These are phyloP conservation scores for Nakaseomyces nivariensis DNA, from an alignment of 1,139 yeast species.

Conservation along the genomic window DNA sequence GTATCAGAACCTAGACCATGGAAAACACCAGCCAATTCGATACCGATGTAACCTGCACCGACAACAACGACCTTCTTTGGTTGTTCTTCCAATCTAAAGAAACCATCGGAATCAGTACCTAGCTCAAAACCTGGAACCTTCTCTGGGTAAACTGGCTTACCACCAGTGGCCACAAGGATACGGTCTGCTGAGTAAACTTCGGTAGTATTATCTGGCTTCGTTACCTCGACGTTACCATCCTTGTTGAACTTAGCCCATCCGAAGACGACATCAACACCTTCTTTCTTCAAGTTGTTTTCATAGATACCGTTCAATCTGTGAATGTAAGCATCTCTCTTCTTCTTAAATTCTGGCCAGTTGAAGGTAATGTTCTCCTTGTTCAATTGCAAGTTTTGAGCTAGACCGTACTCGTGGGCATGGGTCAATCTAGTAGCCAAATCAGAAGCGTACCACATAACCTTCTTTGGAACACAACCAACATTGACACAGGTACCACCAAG, in stretches of 20 bases:
- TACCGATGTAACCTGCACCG: constrained; percentile 97
- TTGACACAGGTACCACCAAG: constrained; percentile 99
- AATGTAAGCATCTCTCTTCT: constrained; percentile 85
- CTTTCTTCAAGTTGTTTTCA: constrained; percentile 74
- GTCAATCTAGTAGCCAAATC: constrained; percentile 69
- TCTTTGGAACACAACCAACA: constrained; percentile 98
- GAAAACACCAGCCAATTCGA: constrained; percentile 91
- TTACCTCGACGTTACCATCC: constrained; percentile 72
- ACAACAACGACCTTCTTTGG: constrained; percentile 90
- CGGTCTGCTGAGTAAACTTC: constrained; percentile 69
- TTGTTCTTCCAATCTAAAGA: constrained; percentile 67
- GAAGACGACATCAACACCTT: constrained; percentile 75
- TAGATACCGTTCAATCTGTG: constrained; percentile 84
- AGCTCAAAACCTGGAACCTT: constrained; percentile 68
- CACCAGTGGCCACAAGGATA: constrained; percentile 87
- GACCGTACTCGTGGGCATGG: constrained; percentile 76
- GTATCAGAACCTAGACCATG: constrained; percentile 81
- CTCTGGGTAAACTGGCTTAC: constrained; percentile 61
- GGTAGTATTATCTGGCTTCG: constrained; percentile 44
- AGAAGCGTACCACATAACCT: constrained; percentile 96
- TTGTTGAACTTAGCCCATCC: constrained; percentile 80
- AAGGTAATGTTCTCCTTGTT: constrained; percentile 42
- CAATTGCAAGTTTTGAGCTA: constrained; percentile 45
- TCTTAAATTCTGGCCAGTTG: constrained; percentile 72
- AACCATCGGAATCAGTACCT: constrained; percentile 88